These are phyloP conservation scores for Halenospora varia DNA, from an alignment of 495 filamentous ascomycete genomes.

Conservation along the genomic window DNA sequence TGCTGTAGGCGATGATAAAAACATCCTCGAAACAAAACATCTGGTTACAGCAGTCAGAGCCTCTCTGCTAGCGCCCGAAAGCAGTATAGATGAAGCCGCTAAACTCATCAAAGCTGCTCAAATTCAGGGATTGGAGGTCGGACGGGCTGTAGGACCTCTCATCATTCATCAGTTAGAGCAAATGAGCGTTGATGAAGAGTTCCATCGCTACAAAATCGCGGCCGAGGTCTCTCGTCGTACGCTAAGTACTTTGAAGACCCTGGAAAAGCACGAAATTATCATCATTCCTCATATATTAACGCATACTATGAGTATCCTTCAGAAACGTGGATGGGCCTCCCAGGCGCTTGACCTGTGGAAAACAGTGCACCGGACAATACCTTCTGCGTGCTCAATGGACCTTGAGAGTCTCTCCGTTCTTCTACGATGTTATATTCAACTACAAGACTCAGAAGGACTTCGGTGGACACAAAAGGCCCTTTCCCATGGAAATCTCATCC, in stretches of 20 bases:
- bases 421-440: constrained; percentile 32
- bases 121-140: constrained; percentile 30
- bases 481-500: constrained; percentile 24
- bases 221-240: no score
- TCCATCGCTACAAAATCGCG: no score
- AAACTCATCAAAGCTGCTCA: constrained; percentile 31
- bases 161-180: constrained; percentile 31
- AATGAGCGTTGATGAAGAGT: constrained; percentile 12
- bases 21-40: constrained; percentile 24
- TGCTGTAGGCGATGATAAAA: constrained; percentile 1
- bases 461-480: constrained; percentile 27
- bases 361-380: constrained; percentile 16
- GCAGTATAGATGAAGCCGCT: constrained; percentile 22
- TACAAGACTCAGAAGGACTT: constrained; percentile 32
- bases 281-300: constrained; percentile 30
- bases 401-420: constrained; percentile 31
- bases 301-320: constrained; percentile 34
- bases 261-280: constrained; percentile 28
- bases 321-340: constrained; percentile 23
- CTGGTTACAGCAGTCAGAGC: constrained; percentile 39
- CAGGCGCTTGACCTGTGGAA: constrained; percentile 36
- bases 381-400: constrained; percentile 33
- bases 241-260: constrained; percentile 19
- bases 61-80: constrained; percentile 22
- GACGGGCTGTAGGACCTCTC: constrained; percentile 21